Percentiles rank a stretch among this genome's conserved stretches.
Evolutionary conservation across 2,329 filamentous ascomycete genomes (phyloP).

Genomic region (Mollisiaceae sp.): DNA sequence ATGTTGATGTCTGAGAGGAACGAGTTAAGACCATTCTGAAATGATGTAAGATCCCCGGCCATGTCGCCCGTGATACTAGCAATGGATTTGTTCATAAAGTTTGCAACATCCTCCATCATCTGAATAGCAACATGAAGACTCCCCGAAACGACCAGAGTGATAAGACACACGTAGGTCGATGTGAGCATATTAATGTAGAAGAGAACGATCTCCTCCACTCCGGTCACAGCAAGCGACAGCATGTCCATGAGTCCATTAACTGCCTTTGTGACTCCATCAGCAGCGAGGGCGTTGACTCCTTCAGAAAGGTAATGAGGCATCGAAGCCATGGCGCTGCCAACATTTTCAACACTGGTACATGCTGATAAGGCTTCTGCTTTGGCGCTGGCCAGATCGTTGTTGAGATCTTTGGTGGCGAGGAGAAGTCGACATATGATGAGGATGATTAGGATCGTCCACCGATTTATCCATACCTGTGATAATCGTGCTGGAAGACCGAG

Average conservation of each 20-base stretch:
- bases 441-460: slow-evolving; percentile 90
- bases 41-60: slow-evolving; percentile 54
- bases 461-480: slow-evolving; percentile 97
- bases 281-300: slow-evolving; percentile 87
- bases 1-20: slow-evolving; percentile 61
- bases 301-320: slow-evolving; percentile 95
- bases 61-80: slow-evolving; percentile 52
- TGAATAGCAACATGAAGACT: slow-evolving; percentile 73
- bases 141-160: slow-evolving; percentile 81
- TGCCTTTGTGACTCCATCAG: slow-evolving; percentile 78
- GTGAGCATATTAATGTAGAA: slow-evolving; percentile 94
- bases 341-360: slow-evolving; percentile 89
- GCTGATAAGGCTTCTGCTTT: slow-evolving; percentile 83
- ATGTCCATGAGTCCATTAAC: slow-evolving; percentile 81
- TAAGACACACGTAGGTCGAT: slow-evolving; percentile 87
- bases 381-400: slow-evolving; percentile 76
- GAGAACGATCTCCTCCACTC: slow-evolving; percentile 83
- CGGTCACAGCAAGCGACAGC: slow-evolving; percentile 79
- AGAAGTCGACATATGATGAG: slow-evolving; percentile 84
- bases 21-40: slow-evolving; percentile 60
- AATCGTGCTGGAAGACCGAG: slow-evolving; percentile 87
- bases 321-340: slow-evolving; percentile 94
- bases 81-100: slow-evolving; percentile 63
- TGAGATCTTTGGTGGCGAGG: slow-evolving; percentile 73
- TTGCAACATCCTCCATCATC: slow-evolving; percentile 63